phyloP scores from a whole-genome alignment of 306 rosid species.

The Potentilla sterilis region DNA sequence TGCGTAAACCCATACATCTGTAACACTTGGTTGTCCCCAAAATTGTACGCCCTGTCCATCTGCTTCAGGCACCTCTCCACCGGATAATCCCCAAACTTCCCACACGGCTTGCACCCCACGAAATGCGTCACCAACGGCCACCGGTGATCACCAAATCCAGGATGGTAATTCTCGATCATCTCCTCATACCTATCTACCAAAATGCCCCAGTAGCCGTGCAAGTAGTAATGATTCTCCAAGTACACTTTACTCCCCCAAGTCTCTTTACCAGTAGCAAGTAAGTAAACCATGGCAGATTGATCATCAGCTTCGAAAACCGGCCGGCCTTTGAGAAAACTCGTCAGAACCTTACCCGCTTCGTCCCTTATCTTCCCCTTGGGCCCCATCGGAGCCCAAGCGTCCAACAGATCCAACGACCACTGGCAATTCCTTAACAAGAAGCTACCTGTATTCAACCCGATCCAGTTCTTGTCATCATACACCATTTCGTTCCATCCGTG shows the following conservation, averaged over 20 bases:
- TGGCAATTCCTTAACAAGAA: constrained; percentile 68
- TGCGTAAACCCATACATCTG: constrained; percentile 83
- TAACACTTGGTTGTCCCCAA: constrained; percentile 83
- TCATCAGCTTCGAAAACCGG: constrained; percentile 90
- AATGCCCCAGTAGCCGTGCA: constrained; percentile 92
- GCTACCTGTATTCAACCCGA: constrained; percentile 82
- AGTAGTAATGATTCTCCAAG: constrained; percentile 62
- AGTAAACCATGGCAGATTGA: constrained; percentile 81
- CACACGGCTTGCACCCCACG: constrained; percentile 95
- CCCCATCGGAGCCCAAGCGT: constrained; percentile 96
- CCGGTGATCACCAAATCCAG: constrained; percentile 82
- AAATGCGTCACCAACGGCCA: constrained; percentile 96
- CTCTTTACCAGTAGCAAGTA: constrained; percentile 48
- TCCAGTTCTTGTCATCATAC: constrained; percentile 76
- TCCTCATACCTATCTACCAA: constrained; percentile 85
- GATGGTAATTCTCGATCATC: constrained; percentile 66
- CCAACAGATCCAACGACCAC: constrained; percentile 84
- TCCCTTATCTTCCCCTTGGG: constrained; percentile 81
- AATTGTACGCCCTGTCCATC: constrained; percentile 85
- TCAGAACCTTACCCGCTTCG: constrained; percentile 75
- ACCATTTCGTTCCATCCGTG: constrained; percentile 91
- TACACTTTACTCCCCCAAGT: constrained; percentile 77
- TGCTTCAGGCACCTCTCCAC: constrained; percentile 82
- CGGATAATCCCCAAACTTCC: constrained; percentile 84
- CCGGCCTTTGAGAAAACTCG: constrained; percentile 56